Conservation (phyloP, 1,284 basidiomycete species). For the Boletus holoroseus region DNA sequence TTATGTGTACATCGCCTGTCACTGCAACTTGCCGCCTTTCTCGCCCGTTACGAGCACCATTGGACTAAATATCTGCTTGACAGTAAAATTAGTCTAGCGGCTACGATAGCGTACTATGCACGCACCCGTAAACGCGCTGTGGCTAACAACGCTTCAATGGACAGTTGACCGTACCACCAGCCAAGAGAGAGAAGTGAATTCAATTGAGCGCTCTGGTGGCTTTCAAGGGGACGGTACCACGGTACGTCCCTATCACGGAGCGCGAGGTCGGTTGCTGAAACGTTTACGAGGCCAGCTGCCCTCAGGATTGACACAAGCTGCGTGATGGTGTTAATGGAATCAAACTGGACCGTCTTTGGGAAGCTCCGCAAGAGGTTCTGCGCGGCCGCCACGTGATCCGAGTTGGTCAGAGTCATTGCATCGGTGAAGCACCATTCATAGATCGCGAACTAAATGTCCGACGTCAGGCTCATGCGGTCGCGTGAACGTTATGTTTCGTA, state of each 20-base stretch:
- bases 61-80: background rate
- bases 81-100: background rate
- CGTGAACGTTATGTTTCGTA: background rate
- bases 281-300: constrained; percentile 7
- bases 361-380: constrained; percentile 6
- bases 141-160: constrained; percentile 9
- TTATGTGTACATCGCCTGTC: background rate
- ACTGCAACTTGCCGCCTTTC: background rate
- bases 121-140: constrained; percentile 7
- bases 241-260: constrained; percentile 7
- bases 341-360: background rate
- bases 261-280: constrained; percentile 5
- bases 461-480: background rate
- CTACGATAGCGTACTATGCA: background rate
- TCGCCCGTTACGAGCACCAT: background rate
- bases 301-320: background rate
- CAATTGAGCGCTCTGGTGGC: background rate
- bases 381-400: constrained; percentile 1
- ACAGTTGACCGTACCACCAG: constrained; percentile 14
- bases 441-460: constrained; percentile 7
- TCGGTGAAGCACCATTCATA: constrained; percentile 16
- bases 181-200: constrained; percentile 5
- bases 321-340: constrained; percentile 2
- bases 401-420: constrained; percentile 5
- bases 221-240: constrained; percentile 14